A percentile compares a stretch with the other conserved stretches of the same genome.
Conservation (phyloP, 1,139 yeast species). For the Zygoascus hellenicus region DNA sequence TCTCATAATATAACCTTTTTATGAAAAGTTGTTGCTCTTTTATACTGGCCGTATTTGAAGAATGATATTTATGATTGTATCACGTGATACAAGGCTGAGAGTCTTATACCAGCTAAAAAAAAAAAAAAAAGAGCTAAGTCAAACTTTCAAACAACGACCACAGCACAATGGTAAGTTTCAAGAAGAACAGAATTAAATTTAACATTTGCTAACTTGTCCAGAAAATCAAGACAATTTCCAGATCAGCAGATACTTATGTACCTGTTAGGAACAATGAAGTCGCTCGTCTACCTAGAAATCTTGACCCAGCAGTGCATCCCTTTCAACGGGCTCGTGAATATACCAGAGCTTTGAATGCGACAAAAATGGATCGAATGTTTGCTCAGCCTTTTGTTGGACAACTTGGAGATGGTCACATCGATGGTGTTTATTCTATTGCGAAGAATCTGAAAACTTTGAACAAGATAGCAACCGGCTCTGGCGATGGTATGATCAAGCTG, state of each 20-base stretch:
- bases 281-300: constrained; percentile 78
- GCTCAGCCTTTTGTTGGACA: constrained; percentile 97
- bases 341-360: constrained; percentile 89
- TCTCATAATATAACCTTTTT: too few relatives aligned
- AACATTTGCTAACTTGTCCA: constrained; percentile 7
- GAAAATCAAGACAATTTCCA: constrained; percentile 87
- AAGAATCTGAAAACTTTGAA: constrained; percentile 65
- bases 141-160: background rate
- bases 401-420: constrained; percentile 89
- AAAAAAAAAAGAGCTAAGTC: background rate
- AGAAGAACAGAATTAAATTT: background rate
- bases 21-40: too few relatives aligned
- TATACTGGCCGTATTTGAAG: background rate
- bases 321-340: constrained; percentile 96
- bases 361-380: constrained; percentile 92
- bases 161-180: constrained; percentile 1
- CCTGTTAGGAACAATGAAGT: constrained; percentile 91
- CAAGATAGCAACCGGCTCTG: constrained; percentile 85
- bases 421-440: constrained; percentile 89
- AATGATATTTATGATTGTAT: background rate
- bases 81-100: background rate
- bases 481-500: constrained; percentile 89
- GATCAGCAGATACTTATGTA: constrained; percentile 86
- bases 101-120: too few relatives aligned
- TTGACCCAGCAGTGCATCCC: constrained; percentile 93